Conservation (phyloP, 73 alveolate genomes). For the Blepharisma stoltei region DNA sequence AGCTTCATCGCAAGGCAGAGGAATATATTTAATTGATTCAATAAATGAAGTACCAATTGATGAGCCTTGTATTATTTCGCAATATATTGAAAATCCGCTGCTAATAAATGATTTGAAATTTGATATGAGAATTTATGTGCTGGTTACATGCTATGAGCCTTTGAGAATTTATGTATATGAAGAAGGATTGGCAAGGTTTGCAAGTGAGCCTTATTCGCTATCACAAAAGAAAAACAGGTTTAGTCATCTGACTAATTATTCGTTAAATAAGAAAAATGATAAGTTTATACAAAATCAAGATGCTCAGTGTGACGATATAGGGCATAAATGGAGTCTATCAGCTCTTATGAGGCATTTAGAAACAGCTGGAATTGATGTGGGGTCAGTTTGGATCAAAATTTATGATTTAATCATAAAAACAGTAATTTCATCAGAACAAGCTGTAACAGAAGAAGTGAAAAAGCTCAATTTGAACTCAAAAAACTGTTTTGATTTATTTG, state of each 20-base stretch:
- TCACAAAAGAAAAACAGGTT: conserved; percentile 36
- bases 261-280: conserved; percentile 52
- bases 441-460: conserved; percentile 45
- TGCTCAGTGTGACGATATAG: conserved; percentile 49
- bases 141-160: conserved; percentile 64
- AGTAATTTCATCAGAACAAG: conserved; percentile 62
- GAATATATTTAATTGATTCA: conserved; percentile 69
- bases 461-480: conserved; percentile 45
- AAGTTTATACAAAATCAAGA: conserved; percentile 56
- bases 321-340: conserved; percentile 83
- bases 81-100: conserved; percentile 63
- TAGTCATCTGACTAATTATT: conserved; percentile 60
- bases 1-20: conserved; percentile 76
- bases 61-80: conserved; percentile 51
- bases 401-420: conserved; percentile 80
- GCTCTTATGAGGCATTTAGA: conserved; percentile 69
- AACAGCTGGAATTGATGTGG: conserved; percentile 60
- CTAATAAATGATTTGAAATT: conserved; percentile 66
- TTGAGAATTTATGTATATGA: conserved; percentile 67
- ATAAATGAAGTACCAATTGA: conserved; percentile 62
- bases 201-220: conserved; percentile 66
- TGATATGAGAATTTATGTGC: conserved; percentile 70
- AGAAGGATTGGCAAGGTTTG: conserved; percentile 85
- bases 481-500: conserved; percentile 83
- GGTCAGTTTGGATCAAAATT: conserved; percentile 74